These are phyloP conservation scores for Mycena rosella DNA, from an alignment of 768 basidiomycete species.

Conservation along the genomic window DNA sequence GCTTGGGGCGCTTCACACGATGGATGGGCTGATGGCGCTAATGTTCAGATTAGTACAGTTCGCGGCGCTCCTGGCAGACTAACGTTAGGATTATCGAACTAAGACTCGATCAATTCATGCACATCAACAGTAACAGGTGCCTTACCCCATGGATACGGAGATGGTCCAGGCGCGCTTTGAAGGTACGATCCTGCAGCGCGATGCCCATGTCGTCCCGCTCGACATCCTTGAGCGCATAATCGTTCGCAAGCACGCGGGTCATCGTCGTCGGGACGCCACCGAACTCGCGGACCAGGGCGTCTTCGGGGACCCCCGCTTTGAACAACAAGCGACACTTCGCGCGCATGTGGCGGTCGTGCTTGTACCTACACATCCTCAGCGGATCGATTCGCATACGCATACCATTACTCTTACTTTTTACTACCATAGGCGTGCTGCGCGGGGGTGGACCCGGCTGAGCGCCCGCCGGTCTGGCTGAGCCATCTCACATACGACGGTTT, in stretches of 20 bases:
- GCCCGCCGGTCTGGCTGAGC: neutral
- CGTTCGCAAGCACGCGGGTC: neutral
- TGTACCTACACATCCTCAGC: neutral
- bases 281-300: neutral
- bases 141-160: neutral
- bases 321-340: neutral
- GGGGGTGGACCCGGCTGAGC: neutral
- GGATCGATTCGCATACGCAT: too few relatives aligned
- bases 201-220: neutral
- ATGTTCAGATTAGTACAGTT: too few relatives aligned
- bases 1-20: neutral
- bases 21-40: neutral
- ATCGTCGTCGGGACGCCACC: neutral
- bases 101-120: neutral
- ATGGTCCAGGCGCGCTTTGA: neutral
- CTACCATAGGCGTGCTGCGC: neutral
- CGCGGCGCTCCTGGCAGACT: neutral
- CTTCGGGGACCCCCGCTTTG: neutral
- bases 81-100: neutral
- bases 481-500: too few relatives aligned
- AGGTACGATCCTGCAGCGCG: neutral
- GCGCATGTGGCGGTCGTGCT: neutral
- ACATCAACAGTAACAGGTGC: neutral
- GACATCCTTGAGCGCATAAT: neutral
- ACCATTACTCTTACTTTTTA: neutral